Percentiles rank a stretch among this genome's conserved stretches.
phyloP scores from a whole-genome alignment of 1,139 yeast genomes.

The Nakaseomyces bracarensis region DNA sequence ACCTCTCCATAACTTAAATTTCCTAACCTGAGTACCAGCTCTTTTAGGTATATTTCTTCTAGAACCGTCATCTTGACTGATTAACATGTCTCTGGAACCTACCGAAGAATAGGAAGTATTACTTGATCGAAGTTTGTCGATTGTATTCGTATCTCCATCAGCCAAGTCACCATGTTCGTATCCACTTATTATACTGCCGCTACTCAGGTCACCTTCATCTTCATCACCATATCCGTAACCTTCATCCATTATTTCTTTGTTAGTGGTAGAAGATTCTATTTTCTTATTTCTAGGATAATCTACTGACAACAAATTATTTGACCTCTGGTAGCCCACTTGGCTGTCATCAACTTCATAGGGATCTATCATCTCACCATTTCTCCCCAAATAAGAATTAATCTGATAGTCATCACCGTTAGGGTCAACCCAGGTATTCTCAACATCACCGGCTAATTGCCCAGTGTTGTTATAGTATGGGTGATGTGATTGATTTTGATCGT shows the following conservation, averaged over 20 bases:
- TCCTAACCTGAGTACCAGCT: constrained; percentile 26
- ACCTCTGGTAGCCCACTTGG: constrained; percentile 1
- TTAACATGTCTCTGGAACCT: constrained; percentile 16
- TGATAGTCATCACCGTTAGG: constrained; percentile 32
- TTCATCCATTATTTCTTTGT: constrained; percentile 7
- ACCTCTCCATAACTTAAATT: constrained; percentile 39
- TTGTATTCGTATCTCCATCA: constrained; percentile 20
- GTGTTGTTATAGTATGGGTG: constrained; percentile 11
- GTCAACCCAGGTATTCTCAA: constrained; percentile 25
- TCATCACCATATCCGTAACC: constrained; percentile 9
- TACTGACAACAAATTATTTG: not conserved
- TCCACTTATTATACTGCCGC: constrained; percentile 11
- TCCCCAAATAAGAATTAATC: constrained; percentile 30
- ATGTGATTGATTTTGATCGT: constrained; percentile 4
- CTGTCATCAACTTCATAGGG: constrained; percentile 20
- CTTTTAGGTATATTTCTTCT: constrained; percentile 17
- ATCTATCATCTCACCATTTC: constrained; percentile 31
- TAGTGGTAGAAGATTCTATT: not conserved
- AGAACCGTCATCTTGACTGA: constrained; percentile 13
- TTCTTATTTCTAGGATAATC: not conserved
- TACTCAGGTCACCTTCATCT: constrained; percentile 14
- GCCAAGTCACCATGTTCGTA: constrained; percentile 25
- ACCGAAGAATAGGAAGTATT: constrained; percentile 14
- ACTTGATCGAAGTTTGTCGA: constrained; percentile 17
- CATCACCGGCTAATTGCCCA: constrained; percentile 16